phyloP scores from a whole-genome alignment of 148 eudicot genomes.

The Rhododendron williamsianum region DNA sequence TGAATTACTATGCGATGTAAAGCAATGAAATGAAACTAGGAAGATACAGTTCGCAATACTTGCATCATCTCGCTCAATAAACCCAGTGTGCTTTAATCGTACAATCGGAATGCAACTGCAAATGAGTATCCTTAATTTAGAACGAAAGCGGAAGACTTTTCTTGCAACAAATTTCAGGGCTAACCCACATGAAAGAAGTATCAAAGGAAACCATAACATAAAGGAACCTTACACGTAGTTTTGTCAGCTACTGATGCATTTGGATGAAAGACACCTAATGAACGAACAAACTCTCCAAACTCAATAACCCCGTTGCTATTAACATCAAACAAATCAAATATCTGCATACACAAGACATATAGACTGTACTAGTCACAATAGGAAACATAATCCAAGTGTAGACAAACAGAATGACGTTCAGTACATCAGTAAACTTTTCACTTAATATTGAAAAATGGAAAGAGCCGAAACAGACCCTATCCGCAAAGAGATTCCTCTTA shows the following conservation, averaged over 20 bases:
- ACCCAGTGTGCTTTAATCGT: conserved; percentile 73
- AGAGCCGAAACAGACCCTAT: conserved; percentile 49
- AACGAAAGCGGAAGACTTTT: neutral
- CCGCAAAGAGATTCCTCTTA: conserved; percentile 73
- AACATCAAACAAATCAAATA: neutral
- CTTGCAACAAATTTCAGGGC: neutral
- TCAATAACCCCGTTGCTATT: neutral
- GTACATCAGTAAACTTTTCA: neutral
- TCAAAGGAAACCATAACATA: neutral
- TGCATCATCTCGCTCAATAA: conserved; percentile 85
- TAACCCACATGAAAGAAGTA: neutral
- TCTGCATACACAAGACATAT: neutral
- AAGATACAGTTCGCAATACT: conserved; percentile 6
- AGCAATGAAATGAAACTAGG: neutral
- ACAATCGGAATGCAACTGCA: conserved; percentile 79
- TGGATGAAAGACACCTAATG: neutral
- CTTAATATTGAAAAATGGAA: neutral
- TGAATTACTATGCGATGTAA: neutral
- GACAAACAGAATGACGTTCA: neutral
- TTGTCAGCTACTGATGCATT: neutral
- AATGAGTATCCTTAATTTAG: conserved; percentile 9
- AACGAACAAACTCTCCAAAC: neutral
- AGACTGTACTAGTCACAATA: neutral
- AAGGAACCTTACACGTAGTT: neutral
- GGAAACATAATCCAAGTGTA: neutral